Evolutionary conservation across 1,284 basidiomycete genomes (phyloP).

Genomic region (Ceratorhiza oryzae-sativae): DNA sequence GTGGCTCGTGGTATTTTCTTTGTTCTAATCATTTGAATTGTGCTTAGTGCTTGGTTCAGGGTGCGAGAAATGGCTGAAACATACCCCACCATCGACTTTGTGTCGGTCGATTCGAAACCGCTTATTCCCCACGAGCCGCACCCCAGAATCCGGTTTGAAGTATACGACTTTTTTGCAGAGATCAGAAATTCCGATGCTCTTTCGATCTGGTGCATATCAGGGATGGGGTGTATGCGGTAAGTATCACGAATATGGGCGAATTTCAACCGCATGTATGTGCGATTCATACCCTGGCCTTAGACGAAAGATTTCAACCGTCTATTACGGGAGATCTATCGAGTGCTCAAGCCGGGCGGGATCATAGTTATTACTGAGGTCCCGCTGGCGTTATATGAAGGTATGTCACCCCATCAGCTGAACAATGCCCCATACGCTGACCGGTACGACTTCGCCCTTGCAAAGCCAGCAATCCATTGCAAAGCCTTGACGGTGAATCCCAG

Average conservation of each 20-base stretch:
- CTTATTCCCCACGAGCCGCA: background rate
- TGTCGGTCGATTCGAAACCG: constrained; percentile 18
- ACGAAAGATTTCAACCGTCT: constrained; percentile 18
- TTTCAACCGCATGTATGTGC: background rate
- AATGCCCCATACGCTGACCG: no score
- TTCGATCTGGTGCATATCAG: constrained; percentile 22
- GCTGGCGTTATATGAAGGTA: background rate
- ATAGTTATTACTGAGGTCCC: constrained; percentile 1
- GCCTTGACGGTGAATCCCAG: background rate
- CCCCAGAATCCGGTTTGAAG: constrained; percentile 9
- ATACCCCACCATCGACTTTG: background rate
- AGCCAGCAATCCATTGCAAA: background rate
- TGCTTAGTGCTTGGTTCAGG: background rate
- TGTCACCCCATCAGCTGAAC: background rate
- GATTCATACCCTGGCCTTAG: background rate
- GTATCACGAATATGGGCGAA: background rate
- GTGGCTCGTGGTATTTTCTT: constrained; percentile 2
- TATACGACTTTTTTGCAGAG: constrained; percentile 10
- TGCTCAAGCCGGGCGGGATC: constrained; percentile 12
- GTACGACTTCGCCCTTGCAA: no score
- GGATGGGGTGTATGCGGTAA: background rate
- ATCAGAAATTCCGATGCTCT: background rate
- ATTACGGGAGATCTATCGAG: constrained; percentile 9
- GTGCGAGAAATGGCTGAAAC: background rate
- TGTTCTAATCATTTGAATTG: background rate